These are phyloP conservation scores for Suillus subalutaceus DNA, from an alignment of 768 basidiomycete genomes.

Conservation along the genomic window DNA sequence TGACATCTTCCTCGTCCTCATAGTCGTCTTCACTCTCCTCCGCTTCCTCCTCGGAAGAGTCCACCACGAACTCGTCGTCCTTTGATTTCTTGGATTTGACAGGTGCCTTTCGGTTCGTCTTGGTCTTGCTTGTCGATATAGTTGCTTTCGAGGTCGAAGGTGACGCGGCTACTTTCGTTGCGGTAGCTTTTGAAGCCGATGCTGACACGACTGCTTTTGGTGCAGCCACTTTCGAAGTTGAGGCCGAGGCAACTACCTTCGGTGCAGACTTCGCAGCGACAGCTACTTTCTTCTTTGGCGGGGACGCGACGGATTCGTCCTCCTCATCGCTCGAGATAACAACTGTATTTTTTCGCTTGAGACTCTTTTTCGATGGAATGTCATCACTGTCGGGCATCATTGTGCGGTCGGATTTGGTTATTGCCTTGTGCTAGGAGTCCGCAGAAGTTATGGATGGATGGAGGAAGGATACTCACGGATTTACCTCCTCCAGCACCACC, in stretches of 20 bases:
- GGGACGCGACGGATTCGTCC: slow-evolving; percentile 31
- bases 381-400: slow-evolving; percentile 30
- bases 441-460: neutral
- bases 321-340: slow-evolving; percentile 43
- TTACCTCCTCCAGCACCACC: slow-evolving; percentile 19
- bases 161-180: neutral
- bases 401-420: slow-evolving; percentile 21
- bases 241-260: slow-evolving; percentile 2
- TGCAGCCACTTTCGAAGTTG: slow-evolving; percentile 2
- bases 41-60: slow-evolving; percentile 30
- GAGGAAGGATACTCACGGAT: neutral
- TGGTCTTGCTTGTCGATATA: neutral
- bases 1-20: slow-evolving; percentile 14
- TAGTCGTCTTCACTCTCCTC: slow-evolving; percentile 25
- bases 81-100: slow-evolving; percentile 15
- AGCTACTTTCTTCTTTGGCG: slow-evolving; percentile 45
- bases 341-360: slow-evolving; percentile 37
- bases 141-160: neutral
- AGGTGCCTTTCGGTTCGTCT: slow-evolving; percentile 6
- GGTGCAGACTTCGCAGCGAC: slow-evolving; percentile 15
- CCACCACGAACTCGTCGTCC: slow-evolving; percentile 38
- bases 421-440: slow-evolving; percentile 6
- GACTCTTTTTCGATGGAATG: slow-evolving; percentile 16
- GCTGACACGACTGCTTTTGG: neutral
- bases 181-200: neutral